phyloP scores from a whole-genome alignment of 257 asterid species.

The Lycium barbarum region DNA sequence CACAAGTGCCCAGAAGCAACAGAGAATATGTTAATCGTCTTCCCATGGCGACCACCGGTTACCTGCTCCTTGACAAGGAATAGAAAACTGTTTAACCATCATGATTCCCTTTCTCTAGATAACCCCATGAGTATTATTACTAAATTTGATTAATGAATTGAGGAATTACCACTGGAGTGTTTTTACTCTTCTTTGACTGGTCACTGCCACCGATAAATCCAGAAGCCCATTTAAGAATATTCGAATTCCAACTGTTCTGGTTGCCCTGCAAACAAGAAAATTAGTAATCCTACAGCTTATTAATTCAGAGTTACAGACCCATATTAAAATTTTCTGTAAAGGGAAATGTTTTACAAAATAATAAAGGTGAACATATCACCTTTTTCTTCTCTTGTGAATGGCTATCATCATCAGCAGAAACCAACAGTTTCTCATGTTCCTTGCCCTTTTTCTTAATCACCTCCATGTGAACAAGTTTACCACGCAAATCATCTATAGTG shows the following conservation, averaged over 20 bases:
- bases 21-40: conserved; percentile 86
- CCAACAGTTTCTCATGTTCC: conserved; percentile 79
- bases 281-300: conserved; percentile 28
- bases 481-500: conserved; percentile 82
- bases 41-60: conserved; percentile 73
- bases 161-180: conserved; percentile 61
- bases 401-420: conserved; percentile 69
- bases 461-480: conserved; percentile 88
- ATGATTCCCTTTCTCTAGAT: background rate
- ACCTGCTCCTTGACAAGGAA: conserved; percentile 62
- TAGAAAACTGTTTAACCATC: conserved; percentile 31
- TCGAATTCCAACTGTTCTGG: conserved; percentile 82
- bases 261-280: conserved; percentile 54
- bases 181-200: conserved; percentile 64
- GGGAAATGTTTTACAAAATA: conserved; percentile 20
- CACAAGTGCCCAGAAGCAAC: conserved; percentile 99
- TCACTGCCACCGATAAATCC: conserved; percentile 84
- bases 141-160: conserved; percentile 25
- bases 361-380: conserved; percentile 28
- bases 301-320: background rate
- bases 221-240: conserved; percentile 96
- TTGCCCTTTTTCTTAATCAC: conserved; percentile 90
- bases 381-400: conserved; percentile 56
- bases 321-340: background rate
- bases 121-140: background rate